These are phyloP conservation scores for Chaetomium olivaceum DNA, from an alignment of 2,329 filamentous ascomycete genomes.

Conservation along the genomic window DNA sequence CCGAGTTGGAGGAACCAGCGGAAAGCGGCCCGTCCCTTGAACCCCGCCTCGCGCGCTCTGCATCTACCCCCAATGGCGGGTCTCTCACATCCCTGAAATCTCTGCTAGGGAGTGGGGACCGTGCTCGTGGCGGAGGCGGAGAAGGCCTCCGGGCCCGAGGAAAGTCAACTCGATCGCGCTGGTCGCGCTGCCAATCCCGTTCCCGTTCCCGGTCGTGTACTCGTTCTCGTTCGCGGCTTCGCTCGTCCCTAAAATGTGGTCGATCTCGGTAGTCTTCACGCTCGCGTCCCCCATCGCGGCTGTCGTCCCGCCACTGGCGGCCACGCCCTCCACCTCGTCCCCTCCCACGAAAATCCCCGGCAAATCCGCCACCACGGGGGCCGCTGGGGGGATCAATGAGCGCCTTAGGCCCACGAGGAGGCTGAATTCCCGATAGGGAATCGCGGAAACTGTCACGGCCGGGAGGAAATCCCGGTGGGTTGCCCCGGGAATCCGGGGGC, in stretches of 20 bases:
- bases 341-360: constrained; percentile 58
- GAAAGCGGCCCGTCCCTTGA: constrained; percentile 74
- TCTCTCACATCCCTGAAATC: constrained; percentile 63
- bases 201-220: constrained; percentile 44
- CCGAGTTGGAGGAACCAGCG: constrained; percentile 69
- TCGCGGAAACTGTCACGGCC: constrained; percentile 61
- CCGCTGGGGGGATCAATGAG: constrained; percentile 69
- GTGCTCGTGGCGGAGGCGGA: constrained; percentile 43
- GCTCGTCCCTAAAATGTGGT: constrained; percentile 56
- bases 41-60: constrained; percentile 65
- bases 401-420: constrained; percentile 79
- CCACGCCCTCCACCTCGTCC: constrained; percentile 59
- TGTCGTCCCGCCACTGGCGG: constrained; percentile 63
- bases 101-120: constrained; percentile 61
- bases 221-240: constrained; percentile 59
- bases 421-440: constrained; percentile 61
- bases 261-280: constrained; percentile 59
- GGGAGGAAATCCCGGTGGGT: constrained; percentile 60
- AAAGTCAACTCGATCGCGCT: constrained; percentile 53
- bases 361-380: constrained; percentile 66
- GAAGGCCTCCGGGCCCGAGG: constrained; percentile 55
- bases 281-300: constrained; percentile 62
- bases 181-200: constrained; percentile 23
- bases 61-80: constrained; percentile 63
- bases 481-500: constrained; percentile 58